A percentile compares a stretch with the other conserved stretches of the same genome.
phyloP scores from a whole-genome alignment of 1,139 yeast species.

The Lodderomyces pseudojiufengensis region DNA sequence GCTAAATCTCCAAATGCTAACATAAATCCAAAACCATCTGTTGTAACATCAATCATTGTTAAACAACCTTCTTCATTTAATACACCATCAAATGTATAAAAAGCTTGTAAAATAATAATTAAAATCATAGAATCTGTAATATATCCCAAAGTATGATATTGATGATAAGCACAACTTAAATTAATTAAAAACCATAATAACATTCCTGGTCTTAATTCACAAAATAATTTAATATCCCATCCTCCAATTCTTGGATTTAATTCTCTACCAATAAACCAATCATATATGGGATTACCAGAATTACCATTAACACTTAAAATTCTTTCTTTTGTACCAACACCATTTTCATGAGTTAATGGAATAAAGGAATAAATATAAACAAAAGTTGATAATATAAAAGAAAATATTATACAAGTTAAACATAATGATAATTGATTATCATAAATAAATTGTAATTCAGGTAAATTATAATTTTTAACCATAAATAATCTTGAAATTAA shows the following conservation, averaged over 20 bases:
- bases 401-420: conserved; percentile 58
- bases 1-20: conserved; percentile 90
- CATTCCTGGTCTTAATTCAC: conserved; percentile 95
- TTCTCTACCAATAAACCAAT: conserved; percentile 97
- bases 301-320: conserved; percentile 86
- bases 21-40: conserved; percentile 98
- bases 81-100: conserved; percentile 88
- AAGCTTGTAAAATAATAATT: conserved; percentile 67
- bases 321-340: conserved; percentile 55
- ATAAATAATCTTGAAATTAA: conserved; percentile 49
- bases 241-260: conserved; percentile 84
- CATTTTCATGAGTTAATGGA: conserved; percentile 50
- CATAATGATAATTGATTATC: conserved; percentile 64
- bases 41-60: conserved; percentile 92
- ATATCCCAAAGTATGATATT: conserved; percentile 57
- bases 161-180: conserved; percentile 76
- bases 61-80: conserved; percentile 84
- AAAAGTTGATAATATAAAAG: conserved; percentile 58
- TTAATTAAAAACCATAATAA: conserved; percentile 80
- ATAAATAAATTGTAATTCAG: conserved; percentile 77
- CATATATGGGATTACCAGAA: conserved; percentile 69
- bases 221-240: conserved; percentile 85
- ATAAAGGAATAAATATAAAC: conserved; percentile 68
- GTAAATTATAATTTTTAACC: conserved; percentile 48
- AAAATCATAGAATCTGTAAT: conserved; percentile 71